Percentiles rank a stretch among this genome's conserved stretches.
Conservation (phyloP, 805 yeast genomes). For the Huiozyma naganishii region DNA sequence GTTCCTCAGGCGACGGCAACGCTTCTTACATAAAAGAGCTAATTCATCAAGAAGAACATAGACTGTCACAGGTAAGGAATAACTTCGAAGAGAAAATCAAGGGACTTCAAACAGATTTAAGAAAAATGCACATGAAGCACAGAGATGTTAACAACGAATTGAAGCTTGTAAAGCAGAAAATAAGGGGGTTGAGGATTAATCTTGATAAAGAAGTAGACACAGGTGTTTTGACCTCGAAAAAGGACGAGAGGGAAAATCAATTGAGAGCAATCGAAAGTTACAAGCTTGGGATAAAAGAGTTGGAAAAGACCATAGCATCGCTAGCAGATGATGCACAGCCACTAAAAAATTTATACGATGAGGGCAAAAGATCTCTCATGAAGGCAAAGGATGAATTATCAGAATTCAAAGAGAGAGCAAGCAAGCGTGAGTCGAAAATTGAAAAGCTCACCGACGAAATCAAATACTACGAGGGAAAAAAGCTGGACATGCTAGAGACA, state of each 20-base stretch:
- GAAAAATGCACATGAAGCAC: conserved; percentile 21
- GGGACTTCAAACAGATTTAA: conserved; percentile 5
- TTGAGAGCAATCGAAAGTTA: conserved; percentile 18
- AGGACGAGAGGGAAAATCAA: conserved; percentile 16
- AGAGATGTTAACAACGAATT: conserved; percentile 17
- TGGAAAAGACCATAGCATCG: conserved; percentile 14
- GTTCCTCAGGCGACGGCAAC: conserved; percentile 14
- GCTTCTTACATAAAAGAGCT: conserved; percentile 12
- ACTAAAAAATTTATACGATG: conserved; percentile 11
- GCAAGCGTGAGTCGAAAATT: conserved; percentile 10
- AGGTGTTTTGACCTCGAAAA: conserved; percentile 16
- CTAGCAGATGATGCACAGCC: conserved; percentile 13
- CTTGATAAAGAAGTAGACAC: conserved; percentile 23
- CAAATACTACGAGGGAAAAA: conserved; percentile 14
- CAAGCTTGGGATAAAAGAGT: conserved; percentile 17
- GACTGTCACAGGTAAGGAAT: conserved; percentile 21
- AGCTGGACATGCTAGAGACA: conserved; percentile 8
- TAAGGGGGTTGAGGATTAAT: conserved; percentile 17
- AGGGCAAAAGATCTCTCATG: conserved; percentile 6
- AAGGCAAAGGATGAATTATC: conserved; percentile 8
- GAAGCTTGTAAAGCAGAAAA: conserved; percentile 20
- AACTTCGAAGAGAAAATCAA: conserved; percentile 6
- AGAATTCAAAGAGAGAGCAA: conserved; percentile 11
- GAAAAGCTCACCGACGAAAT: conserved; percentile 19
- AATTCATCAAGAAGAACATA: conserved; percentile 11